Evolutionary conservation across 1,284 basidiomycete species (phyloP), one percentile per base, ranked within the genome.

Genomic region (Trichosporon sp.): DNA sequence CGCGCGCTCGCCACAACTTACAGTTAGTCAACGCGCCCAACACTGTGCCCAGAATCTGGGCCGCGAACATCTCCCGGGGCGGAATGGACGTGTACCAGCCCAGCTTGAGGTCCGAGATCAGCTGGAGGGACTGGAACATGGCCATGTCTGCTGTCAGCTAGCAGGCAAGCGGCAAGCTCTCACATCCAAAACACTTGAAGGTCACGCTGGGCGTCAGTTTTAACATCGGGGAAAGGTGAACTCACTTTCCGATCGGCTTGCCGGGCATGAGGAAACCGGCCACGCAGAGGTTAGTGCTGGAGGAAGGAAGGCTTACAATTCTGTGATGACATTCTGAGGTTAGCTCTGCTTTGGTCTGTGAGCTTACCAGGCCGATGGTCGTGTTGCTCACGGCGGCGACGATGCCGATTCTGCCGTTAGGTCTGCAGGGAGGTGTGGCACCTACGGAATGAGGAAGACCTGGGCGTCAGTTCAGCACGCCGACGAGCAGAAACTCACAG

Each of bases 371-470:
- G 0, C 84, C 84, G 37, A 87, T 85, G 7, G 81, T 80, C 0
- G 85, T 86, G 69, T 87, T 86, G 46, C 82, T 84, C 40, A 87
- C 85, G 7, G 86, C 86, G 4, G 85, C 78, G 68, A 87, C 84
- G 65, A 87, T 84, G 0, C 86, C 86, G n/a, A 84, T 79, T 0
- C 85, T 82, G 19, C 75, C 59, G 78, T 74, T 32, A 83, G 76
- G 68, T 78, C 78, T 79, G 66, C 5, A 6, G 5, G 5, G 16
- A 19, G 14, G 38, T 37, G 8, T 37, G 10, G 11, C 10, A 67
- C 79, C 71, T 35, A 83, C 77, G 83, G 83, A 2, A 83, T 78
- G 56, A 84, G 70, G 71, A 84, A 84, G 6, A 83, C 67, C 81
- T 81, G 35, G 19, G 12, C 2, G 61, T 76, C 48, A 75, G 72